Evolutionary conservation across 768 basidiomycete species (phyloP).

Genomic region (Saitozyma sp.): DNA sequence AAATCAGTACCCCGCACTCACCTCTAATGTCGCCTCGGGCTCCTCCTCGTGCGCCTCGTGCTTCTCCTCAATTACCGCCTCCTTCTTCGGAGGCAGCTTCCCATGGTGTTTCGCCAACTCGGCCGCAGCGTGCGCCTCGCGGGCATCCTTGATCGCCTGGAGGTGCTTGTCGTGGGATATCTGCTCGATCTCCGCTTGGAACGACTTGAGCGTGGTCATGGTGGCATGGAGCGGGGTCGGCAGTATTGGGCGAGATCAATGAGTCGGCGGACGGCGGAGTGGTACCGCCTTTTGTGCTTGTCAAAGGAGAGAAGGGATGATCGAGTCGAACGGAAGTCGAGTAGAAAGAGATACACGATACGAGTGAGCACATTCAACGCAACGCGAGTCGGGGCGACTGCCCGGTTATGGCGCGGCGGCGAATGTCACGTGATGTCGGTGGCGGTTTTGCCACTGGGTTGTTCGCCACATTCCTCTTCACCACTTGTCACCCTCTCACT

Average conservation of each 20-base stretch:
- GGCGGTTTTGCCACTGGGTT: no score
- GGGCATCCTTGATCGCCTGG: constrained; percentile 29
- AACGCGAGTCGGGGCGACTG: no score
- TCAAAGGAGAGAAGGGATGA: no score
- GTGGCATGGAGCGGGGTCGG: not conserved
- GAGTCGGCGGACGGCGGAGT: no score
- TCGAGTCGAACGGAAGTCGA: no score
- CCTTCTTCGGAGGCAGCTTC: constrained; percentile 27
- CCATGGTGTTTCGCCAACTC: constrained; percentile 46
- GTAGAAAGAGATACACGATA: no score
- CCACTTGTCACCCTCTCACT: no score
- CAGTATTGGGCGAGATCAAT: not conserved
- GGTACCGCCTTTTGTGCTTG: no score
- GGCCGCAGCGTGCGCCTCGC: constrained; percentile 34
- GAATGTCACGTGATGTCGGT: no score
- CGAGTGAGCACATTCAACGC: no score
- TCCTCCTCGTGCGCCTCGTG: constrained; percentile 9
- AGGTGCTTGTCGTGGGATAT: constrained; percentile 32
- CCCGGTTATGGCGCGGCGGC: no score
- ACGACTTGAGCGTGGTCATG: constrained; percentile 47
- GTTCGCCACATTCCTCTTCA: no score
- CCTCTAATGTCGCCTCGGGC: constrained; percentile 29
- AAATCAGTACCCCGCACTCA: constrained; percentile 14
- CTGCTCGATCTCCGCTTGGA: constrained; percentile 50
- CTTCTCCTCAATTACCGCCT: constrained; percentile 18